Base-by-base conservation (phyloP, 2,329 filamentous ascomycete species). In the Penicillium sp. region DNA sequence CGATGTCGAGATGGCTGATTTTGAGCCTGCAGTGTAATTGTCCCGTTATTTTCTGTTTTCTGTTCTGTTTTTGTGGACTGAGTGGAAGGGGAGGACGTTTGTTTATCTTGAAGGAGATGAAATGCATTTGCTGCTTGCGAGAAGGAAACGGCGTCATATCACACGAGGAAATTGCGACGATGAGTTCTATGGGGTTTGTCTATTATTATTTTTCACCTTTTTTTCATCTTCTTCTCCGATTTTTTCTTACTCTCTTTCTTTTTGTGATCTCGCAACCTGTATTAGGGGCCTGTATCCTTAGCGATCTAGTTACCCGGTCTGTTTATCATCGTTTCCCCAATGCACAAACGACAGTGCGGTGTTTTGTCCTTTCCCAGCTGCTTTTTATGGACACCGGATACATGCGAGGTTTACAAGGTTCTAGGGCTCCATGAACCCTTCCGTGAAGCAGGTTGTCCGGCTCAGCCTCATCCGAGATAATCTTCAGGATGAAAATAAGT, bases 1-100 rank as follows among this genome's bases (percentile, higher is more conserved):
- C 9, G 54, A 56, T 16, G 33, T 49, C 27, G 49, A 52, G 26
- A 76, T 76, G 74, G 60, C 65, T 0, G 74, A 76, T 39, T 72
- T 67, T 7, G 70, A 70, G 52, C 61, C 69, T 63, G 56, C 48
- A 31, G 19, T 27, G 48, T 21, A 50, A 44, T 37, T 26, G 16
- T 24, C 35, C 33, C 13, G 22, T 16, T 50, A 22, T 22, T 42
- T 39, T n/a, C 24, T n/a, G 8, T n/a, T 44, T 26, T 44, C 27
- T 22, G n/a, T 44, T 44, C 19, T 44, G 6, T 26, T n/a, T n/a
- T 4, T 26, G 22, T n/a, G 14, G 22, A 46, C 26, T 27, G 14
- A 19, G 27, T 47, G 24, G 45, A 47, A 14, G n/a, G 45, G 19
- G 45, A 47, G 45, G 24, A 19, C 35, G 16, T 39, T 39, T 39